Evolutionary conservation across 148 eudicot genomes (phyloP), one percentile per base, ranked within the genome.

Genomic region (Polygonum maritimum): DNA sequence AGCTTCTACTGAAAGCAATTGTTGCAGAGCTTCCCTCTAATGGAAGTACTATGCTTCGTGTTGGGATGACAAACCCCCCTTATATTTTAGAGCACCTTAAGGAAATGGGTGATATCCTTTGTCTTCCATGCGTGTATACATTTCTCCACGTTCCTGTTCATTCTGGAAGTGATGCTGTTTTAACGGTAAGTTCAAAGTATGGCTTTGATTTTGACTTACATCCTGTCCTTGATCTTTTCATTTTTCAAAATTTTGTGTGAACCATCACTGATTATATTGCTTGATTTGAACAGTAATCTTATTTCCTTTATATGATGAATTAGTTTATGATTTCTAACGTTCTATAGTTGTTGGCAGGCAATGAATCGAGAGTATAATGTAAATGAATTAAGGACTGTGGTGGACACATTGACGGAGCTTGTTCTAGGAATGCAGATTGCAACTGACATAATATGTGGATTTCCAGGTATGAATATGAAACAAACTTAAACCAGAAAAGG

Each of bases 371-470:
- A 94, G 79, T 94, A 95, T 74, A 92, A 91, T 75, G 90, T 90
- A 15, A 74, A 93, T 63, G 97, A 95, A 77, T 95, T 95, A 86
- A 83, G 82, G 86, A 90, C 78, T 48, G 97, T 95, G 74, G 97
- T 80, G 74, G 98, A 92, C 83, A 95, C 97, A 69, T 86, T 95
- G 89, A 88, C 74, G 51, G 86, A 88, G 78, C 86, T 90, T 80
- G 98, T 95, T 22, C 97, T 97, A 21, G 98, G 96, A 60, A 92
- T 95, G 98, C 97, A 95, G 84, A 95, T 95, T 80, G 98, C 98
- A 21, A 95, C 98, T 79, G 98, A 95, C 85, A 92, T 95, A 39
- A 95, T 95, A 58, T 95, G 98, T 81, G 98, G 98, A 74, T 95
- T 95, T 86, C 98, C 98, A 79, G 98, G 98, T 95, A 76, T 81